Base-by-base conservation (phyloP, 192 early-diverging fungal species). In the Lunasporangiospora selenospora region DNA sequence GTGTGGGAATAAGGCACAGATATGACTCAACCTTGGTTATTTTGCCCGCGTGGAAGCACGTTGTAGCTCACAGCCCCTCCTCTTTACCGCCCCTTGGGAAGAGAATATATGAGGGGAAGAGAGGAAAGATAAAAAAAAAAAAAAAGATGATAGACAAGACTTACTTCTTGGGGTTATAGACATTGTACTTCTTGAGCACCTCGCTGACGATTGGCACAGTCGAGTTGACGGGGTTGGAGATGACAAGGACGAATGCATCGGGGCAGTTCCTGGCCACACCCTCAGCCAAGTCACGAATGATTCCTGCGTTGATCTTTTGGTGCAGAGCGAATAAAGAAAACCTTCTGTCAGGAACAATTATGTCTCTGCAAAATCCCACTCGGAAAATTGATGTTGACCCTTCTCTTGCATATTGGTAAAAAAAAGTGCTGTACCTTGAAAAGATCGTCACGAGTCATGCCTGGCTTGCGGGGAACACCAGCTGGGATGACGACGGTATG, bases 381-480 rank as follows among this genome's bases (percentile, higher is more conserved):
- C n/a, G n/a, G n/a, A n/a, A n/a, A n/a, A n/a, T n/a, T n/a, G n/a
- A n/a, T n/a, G n/a, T n/a, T n/a, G n/a, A n/a, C n/a, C n/a, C n/a
- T n/a, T n/a, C n/a, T n/a, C n/a, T n/a, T n/a, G n/a, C n/a, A n/a
- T n/a, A n/a, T n/a, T n/a, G n/a, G n/a, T n/a, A n/a, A 21, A 27
- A 30, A n/a, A 27, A 49, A 15, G 31, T 42, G 12, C 15, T 16
- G 16, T 48, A 67, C 63, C 52, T 97, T 99, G 90, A 99, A 99
- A 59, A 99, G 82, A 59, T 99, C 97, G 75, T 99, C 95, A 76
- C 97, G 92, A 63, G 95, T 94, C 97, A 99, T 99, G 50, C 95
- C 97, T 54, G 95, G 97, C 90, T 99, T 99, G 75, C 97, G 89
- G 54, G 97, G 97, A 16, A 99, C 92, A 76, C 97, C 95, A 53